phyloP scores from a whole-genome alignment of 106 monocot species.

The Allium cepa region DNA sequence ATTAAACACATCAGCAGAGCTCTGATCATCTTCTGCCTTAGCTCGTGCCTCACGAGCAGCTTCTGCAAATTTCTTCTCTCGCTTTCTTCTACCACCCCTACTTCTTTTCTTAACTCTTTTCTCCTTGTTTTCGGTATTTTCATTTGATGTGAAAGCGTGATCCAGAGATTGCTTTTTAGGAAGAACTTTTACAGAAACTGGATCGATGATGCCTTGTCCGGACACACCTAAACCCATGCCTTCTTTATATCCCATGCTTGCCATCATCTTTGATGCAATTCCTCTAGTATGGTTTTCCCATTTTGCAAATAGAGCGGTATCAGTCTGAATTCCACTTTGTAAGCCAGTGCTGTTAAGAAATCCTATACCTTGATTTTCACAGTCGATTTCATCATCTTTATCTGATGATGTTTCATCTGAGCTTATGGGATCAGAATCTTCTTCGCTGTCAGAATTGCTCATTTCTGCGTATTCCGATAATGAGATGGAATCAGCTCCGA shows the following conservation, averaged over 20 bases:
- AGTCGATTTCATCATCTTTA: constrained; percentile 34
- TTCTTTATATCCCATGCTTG: constrained; percentile 86
- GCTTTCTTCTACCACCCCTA: constrained; percentile 76
- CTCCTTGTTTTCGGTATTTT: constrained; percentile 15
- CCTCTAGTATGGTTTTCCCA: constrained; percentile 97
- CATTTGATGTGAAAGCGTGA: constrained; percentile 39
- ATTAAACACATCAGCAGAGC: constrained; percentile 53
- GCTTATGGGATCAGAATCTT: constrained; percentile 21
- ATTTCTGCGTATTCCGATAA: constrained; percentile 61
- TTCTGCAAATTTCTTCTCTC: constrained; percentile 65
- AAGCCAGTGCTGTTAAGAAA: constrained; percentile 40
- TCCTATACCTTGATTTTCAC: constrained; percentile 50
- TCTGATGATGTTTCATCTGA: constrained; percentile 24
- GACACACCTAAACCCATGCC: constrained; percentile 87
- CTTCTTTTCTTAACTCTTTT: constrained; percentile 46
- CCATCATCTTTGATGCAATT: constrained; percentile 98
- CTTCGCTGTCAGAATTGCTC: constrained; percentile 32
- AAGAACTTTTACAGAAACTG: constrained; percentile 67
- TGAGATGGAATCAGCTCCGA: constrained; percentile 42
- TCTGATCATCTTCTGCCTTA: constrained; percentile 21
- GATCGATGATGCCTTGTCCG: constrained; percentile 79
- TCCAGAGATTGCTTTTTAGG: constrained; percentile 76
- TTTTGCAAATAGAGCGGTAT: constrained; percentile 77
- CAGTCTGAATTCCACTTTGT: constrained; percentile 72
- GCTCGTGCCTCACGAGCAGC: constrained; percentile 51